Base-by-base conservation (phyloP, 1,284 basidiomycete genomes). In the Mycena sp. region DNA sequence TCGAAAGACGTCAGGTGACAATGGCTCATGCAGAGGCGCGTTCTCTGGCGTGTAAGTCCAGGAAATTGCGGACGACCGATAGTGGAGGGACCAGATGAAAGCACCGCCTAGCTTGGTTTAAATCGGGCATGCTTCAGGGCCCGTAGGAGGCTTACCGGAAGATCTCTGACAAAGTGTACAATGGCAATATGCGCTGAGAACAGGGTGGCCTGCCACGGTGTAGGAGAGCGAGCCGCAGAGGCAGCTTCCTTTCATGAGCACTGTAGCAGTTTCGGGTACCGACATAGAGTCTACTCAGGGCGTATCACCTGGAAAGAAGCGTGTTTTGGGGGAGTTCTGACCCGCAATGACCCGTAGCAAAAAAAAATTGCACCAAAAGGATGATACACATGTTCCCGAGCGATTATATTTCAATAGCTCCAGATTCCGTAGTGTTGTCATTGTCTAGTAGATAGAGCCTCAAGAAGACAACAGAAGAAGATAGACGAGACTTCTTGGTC, bases 171-270 rank as follows among this genome's bases (percentile, higher is more conserved):
- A 46, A 11, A 41, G 43, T 9, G 35, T 53, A 44, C 70, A 71
- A 32, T 70, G 70, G 48, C 70, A 71, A 44, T 69, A 71, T 0
- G 67, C 52, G 28, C 52, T 60, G 32, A 71, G 58, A 1, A 71
- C 23, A 19, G 68, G 65, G n/a, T 61, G 49, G 19, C 58, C 63
- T 14, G 48, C 25, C 17, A 67, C 37, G 7, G 44, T 6, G 21
- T 58, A 70, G 11, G 64, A 63, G n/a, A 68, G 19, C 4, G 41
- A 45, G 6, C 69, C 67, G 30, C 70, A 71, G 30, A 62, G 54
- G 40, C 70, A 71, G 16, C 56, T 43, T 38, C 64, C 64, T 25
- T 64, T 63, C n/a, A n/a, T n/a, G n/a, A n/a, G n/a, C n/a, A n/a
- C n/a, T n/a, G n/a, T n/a, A n/a, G n/a, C n/a, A n/a, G n/a, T n/a